Conservation (phyloP, 139 green algal species). For the Pedinophyceae sp. region DNA sequence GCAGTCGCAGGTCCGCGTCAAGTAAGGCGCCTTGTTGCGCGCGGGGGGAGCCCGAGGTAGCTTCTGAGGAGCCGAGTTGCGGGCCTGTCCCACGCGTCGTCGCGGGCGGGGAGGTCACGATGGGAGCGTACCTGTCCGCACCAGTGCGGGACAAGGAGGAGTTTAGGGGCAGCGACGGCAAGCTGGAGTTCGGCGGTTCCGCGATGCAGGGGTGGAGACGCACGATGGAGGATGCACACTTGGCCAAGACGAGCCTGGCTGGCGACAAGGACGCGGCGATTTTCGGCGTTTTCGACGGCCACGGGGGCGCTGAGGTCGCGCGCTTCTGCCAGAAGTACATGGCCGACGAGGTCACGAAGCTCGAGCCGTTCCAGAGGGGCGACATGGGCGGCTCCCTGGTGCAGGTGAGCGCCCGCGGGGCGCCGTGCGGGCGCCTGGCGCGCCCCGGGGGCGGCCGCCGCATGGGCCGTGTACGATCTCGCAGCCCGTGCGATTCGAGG, state of each 20-base stretch:
- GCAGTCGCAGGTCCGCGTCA: no score
- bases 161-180: constrained; percentile 29
- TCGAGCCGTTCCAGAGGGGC: constrained; percentile 34
- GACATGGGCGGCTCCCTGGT: constrained; percentile 40
- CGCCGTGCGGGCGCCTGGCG: no score
- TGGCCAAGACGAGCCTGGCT: constrained; percentile 1
- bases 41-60: no score
- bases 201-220: constrained; percentile 76
- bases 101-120: no score
- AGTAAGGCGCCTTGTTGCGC: no score
- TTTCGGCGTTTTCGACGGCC: constrained; percentile 82
- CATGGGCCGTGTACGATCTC: no score
- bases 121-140: constrained; percentile 52
- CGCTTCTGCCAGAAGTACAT: constrained; percentile 71
- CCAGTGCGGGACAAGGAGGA: constrained; percentile 56
- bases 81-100: no score
- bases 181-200: constrained; percentile 37
- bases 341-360: constrained; percentile 38
- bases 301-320: constrained; percentile 69
- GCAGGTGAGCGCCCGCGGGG: constrained; percentile 15
- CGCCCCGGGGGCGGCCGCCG: no score
- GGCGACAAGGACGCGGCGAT: constrained; percentile 17
- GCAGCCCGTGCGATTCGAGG: no score
- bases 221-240: constrained; percentile 36
- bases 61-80: no score